These are phyloP conservation scores for Lachancea fermentati DNA, from an alignment of 805 yeast species.

Conservation along the genomic window DNA sequence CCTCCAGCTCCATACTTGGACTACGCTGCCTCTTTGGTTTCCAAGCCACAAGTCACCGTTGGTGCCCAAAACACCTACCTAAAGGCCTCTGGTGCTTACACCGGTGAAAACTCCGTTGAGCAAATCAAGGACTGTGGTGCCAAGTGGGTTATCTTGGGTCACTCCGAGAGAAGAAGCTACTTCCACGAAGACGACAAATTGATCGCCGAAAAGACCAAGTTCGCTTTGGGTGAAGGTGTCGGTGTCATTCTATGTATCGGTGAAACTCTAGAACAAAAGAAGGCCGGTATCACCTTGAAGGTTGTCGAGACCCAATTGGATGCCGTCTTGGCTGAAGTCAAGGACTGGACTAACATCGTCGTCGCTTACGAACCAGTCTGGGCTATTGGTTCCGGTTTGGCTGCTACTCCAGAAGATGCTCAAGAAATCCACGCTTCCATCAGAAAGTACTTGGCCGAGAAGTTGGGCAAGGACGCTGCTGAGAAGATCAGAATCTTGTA, in stretches of 20 bases:
- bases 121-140: conserved; percentile 89
- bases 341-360: conserved; percentile 89
- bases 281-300: conserved; percentile 77
- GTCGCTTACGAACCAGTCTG: conserved; percentile 99
- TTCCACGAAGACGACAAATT: conserved; percentile 86
- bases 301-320: conserved; percentile 86
- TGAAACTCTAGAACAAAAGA: conserved; percentile 93
- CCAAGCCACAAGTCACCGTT: conserved; percentile 66
- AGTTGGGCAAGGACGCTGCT: conserved; percentile 76
- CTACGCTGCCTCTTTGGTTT: conserved; percentile 63
- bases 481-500: conserved; percentile 81
- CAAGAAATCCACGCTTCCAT: conserved; percentile 88
- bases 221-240: conserved; percentile 84
- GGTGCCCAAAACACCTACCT: conserved; percentile 89
- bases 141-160: conserved; percentile 93
- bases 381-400: conserved; percentile 99
- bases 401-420: conserved; percentile 98
- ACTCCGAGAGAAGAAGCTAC: conserved; percentile 96
- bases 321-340: conserved; percentile 75
- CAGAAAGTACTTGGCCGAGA: conserved; percentile 73
- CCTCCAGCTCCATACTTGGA: conserved; percentile 94
- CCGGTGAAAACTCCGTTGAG: conserved; percentile 91
- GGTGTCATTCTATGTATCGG: conserved; percentile 95
- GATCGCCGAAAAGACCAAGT: conserved; percentile 90
- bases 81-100: conserved; percentile 93